Base-by-base conservation (phyloP, 495 filamentous ascomycete species). In the Podospora pseudoanserina region DNA sequence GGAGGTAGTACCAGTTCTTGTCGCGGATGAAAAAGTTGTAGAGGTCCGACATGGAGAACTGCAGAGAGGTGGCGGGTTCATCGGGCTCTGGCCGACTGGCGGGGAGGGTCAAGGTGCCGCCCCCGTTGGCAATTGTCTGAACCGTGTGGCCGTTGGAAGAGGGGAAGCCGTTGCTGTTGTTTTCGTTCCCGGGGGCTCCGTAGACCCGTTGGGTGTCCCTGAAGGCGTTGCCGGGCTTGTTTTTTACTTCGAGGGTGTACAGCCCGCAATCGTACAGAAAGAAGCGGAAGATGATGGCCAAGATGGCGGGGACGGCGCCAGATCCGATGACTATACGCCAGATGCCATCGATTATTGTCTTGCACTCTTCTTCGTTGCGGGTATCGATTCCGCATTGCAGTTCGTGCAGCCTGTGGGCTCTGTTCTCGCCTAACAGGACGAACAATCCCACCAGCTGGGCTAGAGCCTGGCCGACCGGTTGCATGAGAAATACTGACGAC, bases 271-370 rank as follows among this genome's bases (percentile, higher is more conserved):
- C 81, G 55, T 89, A 90, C 65, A 93, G 90, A 60, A 91, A 92
- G 18, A 93, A 82, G 58, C 91, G 91, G 76, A 87, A 92, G 79
- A 91, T 91, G 54, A 93, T 84, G 32, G 90, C 90, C 26, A 90
- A 79, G 61, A 84, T 83, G 13, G 86, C 91, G 13, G 91, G 91
- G 3, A 93, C 84, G 11, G 87, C 87, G 65, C 90, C 91, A 19
- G 91, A 86, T 3, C 91, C 91, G 72, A 93, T 90, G 60, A 92
- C 81, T 7, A 88, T 81, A 67, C 91, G 86, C 91, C 91, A 93
- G 83, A 92, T 91, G 68, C 90, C 88, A 78, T 93, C 91, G 2
- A 91, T 86, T n/a, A 89, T 89, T 18, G 86, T 75, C 23, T 81
- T 80, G 76, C 90, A 92, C 34, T 80, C 84, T n/a, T 83, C 85